Base-by-base conservation (phyloP, 495 filamentous ascomycete species). In the Usnea hakonensis region DNA sequence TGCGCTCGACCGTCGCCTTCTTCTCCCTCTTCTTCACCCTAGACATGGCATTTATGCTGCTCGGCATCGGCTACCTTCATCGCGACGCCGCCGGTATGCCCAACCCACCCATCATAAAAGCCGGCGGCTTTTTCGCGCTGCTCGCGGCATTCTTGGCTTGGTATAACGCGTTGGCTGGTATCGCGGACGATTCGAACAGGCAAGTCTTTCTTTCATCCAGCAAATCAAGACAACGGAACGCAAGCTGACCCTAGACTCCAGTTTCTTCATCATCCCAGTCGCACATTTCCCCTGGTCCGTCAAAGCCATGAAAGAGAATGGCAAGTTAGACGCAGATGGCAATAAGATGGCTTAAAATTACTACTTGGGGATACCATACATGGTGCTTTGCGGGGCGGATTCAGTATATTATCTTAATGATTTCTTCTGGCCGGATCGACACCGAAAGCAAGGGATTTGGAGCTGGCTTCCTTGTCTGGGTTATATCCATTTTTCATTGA, bases 271-370 rank as follows among this genome's bases (percentile, higher is more conserved):
- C 72, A 80, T 96, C 67, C 92, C 91, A 58, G 94, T 97, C 68
- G 84, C 86, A 65, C 94, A 97, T 84, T 96, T 98, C 85, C 94
- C 93, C 43, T 97, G 94, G 94, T 92, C 88, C 38, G 88, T 90
- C 69, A 92, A 90, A 78, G 91, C 87, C 48, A 87, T 86, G 65
- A 77, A 85, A 75, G 68, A 64, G 59, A 79, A 87, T 52, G 60
- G 67, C 63, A 72, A 74, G 59, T 77, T 79, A 73, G 71, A 75
- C 60, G 74, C 78, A 41, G 41, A 44, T 3, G 57, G 52, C 46
- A 67, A 66, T 10, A 65, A 61, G 60, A 40, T 48, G 16, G 60
- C 60, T 30, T 62, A 62, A 21, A 46, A 6, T 11, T 19, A 23
- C 3, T 9, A 5, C 41, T 60, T 19, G 13, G 7, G 26, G 54